These are phyloP conservation scores for Simplicillium sp. DNA, from an alignment of 2,329 filamentous ascomycete genomes.

Conservation along the genomic window DNA sequence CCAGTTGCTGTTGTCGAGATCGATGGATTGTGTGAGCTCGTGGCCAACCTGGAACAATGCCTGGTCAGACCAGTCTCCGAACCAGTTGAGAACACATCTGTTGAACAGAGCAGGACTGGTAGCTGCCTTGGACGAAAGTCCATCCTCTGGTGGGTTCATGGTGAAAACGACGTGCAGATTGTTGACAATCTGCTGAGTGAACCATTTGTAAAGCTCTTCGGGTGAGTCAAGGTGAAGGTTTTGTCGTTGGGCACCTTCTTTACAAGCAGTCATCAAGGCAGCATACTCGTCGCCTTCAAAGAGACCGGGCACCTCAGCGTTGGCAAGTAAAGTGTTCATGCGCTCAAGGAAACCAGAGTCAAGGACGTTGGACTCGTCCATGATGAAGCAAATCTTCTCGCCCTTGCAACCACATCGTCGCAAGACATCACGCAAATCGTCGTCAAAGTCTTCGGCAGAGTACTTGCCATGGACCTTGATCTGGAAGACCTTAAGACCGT, in stretches of 20 bases:
- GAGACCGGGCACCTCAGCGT: slow-evolving; percentile 96
- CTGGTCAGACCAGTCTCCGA: slow-evolving; percentile 99
- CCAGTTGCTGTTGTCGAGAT: slow-evolving; percentile 83
- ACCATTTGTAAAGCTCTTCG: slow-evolving; percentile 99
- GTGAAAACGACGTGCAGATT: slow-evolving; percentile 99
- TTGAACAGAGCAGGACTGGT: slow-evolving; percentile 99
- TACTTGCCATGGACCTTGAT: slow-evolving; percentile 99
- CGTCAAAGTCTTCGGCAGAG: slow-evolving; percentile 96
- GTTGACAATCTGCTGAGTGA: slow-evolving; percentile 97
- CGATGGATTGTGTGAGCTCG: slow-evolving; percentile 91
- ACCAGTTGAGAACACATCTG: slow-evolving; percentile 99
- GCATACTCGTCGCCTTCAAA: slow-evolving; percentile 99
- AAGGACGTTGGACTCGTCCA: slow-evolving; percentile 98
- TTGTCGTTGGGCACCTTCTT: slow-evolving; percentile 94
- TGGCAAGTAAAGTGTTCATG: slow-evolving; percentile 98
- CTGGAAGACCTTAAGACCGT: slow-evolving; percentile 96
- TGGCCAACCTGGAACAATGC: slow-evolving; percentile 95
- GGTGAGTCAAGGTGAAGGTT: slow-evolving; percentile 92
- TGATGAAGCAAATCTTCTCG: slow-evolving; percentile 99
- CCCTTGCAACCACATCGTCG: slow-evolving; percentile 93
- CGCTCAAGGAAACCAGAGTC: slow-evolving; percentile 98
- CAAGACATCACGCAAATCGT: slow-evolving; percentile 89
- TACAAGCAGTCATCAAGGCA: slow-evolving; percentile 98
- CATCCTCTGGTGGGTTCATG: slow-evolving; percentile 97
- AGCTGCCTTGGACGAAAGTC: slow-evolving; percentile 88